phyloP scores from a whole-genome alignment of 2,329 filamentous ascomycete genomes.

The Exophiala sideris region DNA sequence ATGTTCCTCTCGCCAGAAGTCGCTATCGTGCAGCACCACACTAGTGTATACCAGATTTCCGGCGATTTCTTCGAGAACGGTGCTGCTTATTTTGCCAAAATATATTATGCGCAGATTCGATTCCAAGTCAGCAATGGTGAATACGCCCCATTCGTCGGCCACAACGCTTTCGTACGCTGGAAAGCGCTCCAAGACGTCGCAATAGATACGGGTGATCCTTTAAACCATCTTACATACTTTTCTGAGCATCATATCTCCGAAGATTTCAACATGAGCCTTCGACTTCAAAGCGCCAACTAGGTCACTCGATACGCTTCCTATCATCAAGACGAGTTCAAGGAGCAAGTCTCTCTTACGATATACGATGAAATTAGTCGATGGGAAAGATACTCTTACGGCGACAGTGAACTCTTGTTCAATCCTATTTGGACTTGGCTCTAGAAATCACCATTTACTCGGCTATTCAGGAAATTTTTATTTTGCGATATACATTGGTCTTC shows the following conservation, averaged over 20 bases:
- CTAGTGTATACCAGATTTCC: constrained; percentile 72
- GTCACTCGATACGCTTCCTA: constrained; percentile 68
- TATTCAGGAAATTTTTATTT: constrained; percentile 70
- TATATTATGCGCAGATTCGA: constrained; percentile 69
- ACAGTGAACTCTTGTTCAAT: constrained; percentile 76
- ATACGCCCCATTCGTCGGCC: constrained; percentile 70
- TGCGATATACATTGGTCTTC: constrained; percentile 59
- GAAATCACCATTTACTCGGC: constrained; percentile 70
- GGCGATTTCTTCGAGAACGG: constrained; percentile 70
- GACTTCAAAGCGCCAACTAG: constrained; percentile 65
- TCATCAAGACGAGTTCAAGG: constrained; percentile 66
- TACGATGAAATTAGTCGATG: constrained; percentile 79
- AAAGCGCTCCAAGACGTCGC: constrained; percentile 57
- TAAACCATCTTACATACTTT: constrained; percentile 64
- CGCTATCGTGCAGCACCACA: constrained; percentile 67
- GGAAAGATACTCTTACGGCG: constrained; percentile 84
- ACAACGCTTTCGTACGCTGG: constrained; percentile 74
- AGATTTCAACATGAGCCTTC: constrained; percentile 72
- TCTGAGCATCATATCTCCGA: constrained; percentile 73
- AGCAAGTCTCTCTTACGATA: constrained; percentile 76
- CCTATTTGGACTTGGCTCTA: constrained; percentile 69
- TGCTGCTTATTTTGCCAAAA: constrained; percentile 73
- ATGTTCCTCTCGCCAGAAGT: constrained; percentile 68
- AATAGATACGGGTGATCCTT: constrained; percentile 47
- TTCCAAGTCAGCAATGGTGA: constrained; percentile 69